Conservation (phyloP, 1,284 basidiomycete genomes). For the Porodaedalea pini region DNA sequence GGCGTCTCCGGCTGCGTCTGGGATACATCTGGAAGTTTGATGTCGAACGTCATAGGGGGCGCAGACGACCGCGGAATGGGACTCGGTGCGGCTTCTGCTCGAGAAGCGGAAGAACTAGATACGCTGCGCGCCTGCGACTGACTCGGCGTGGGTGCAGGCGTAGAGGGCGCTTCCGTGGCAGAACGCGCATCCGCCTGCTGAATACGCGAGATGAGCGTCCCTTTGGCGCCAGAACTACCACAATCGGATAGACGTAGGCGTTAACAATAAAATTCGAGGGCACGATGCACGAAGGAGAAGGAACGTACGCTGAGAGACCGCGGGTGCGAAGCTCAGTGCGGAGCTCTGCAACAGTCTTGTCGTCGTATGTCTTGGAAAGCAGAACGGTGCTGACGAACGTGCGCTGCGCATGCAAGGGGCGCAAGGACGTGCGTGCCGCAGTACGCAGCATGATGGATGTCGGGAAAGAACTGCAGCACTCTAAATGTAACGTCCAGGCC, state of each 20-base stretch:
- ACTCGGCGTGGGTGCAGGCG: conserved; percentile 23
- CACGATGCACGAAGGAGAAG: conserved; percentile 1
- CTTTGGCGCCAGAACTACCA: conserved; percentile 56
- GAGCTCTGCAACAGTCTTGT: conserved; percentile 56
- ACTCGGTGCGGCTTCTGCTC: conserved; percentile 18
- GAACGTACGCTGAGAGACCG: conserved; percentile 59
- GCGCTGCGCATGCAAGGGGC: neutral
- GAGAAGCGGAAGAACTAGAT: conserved; percentile 35
- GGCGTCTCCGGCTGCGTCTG: conserved; percentile 40
- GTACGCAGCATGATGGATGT: conserved; percentile 13
- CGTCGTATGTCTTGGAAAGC: conserved; percentile 61
- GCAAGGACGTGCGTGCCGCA: neutral
- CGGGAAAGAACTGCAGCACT: neutral
- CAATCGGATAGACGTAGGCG: conserved; percentile 12
- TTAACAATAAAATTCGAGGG: neutral
- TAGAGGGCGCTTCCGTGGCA: conserved; percentile 22
- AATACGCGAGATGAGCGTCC: conserved; percentile 51
- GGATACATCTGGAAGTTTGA: conserved; percentile 56
- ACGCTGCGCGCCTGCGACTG: conserved; percentile 25
- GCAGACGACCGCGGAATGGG: conserved; percentile 19
- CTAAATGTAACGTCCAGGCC: too few species aligned
- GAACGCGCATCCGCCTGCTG: conserved; percentile 43
- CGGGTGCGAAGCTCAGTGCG: conserved; percentile 62
- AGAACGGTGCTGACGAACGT: conserved; percentile 64
- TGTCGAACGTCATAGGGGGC: conserved; percentile 34